phyloP scores from a whole-genome alignment of 2,329 filamentous ascomycete species.

The Hymenoscyphus fraxineus region DNA sequence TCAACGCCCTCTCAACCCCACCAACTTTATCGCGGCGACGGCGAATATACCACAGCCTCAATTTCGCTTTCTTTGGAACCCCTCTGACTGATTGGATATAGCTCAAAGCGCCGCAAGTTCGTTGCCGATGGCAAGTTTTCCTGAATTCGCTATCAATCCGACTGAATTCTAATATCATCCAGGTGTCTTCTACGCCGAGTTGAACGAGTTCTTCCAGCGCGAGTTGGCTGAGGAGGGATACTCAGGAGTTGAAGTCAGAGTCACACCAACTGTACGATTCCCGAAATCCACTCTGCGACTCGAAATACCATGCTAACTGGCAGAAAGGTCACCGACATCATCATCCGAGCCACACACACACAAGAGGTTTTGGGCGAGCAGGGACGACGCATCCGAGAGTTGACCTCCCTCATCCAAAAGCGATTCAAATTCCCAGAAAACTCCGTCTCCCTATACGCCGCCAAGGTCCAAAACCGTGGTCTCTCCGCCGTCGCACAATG shows the following conservation, averaged over 20 bases:
- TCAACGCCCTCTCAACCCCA: not conserved
- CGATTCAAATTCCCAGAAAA: slow-evolving; percentile 99
- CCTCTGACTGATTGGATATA: slow-evolving; percentile 36
- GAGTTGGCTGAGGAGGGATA: slow-evolving; percentile 99
- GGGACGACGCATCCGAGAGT: slow-evolving; percentile 98
- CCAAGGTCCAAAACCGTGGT: slow-evolving; percentile 99
- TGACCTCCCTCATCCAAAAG: slow-evolving; percentile 99
- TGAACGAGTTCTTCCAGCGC: slow-evolving; percentile 99
- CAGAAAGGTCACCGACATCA: slow-evolving; percentile 82
- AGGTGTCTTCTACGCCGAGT: slow-evolving; percentile 98
- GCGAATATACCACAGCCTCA: not conserved
- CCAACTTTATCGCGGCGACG: slow-evolving; percentile 1
- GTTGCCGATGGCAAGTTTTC: slow-evolving; percentile 68
- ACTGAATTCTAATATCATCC: not conserved
- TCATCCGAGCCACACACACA: slow-evolving; percentile 99
- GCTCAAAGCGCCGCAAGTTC: slow-evolving; percentile 92
- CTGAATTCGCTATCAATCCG: not conserved
- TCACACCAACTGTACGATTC: slow-evolving; percentile 74
- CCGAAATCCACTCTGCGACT: not conserved
- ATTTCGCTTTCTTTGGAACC: not conserved
- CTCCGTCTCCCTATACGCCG: slow-evolving; percentile 98
- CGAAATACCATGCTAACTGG: not conserved
- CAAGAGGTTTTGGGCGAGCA: slow-evolving; percentile 99
- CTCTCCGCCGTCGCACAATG: slow-evolving; percentile 99
- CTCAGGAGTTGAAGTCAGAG: slow-evolving; percentile 99